Conservation (phyloP, 1,139 yeast genomes). For the Debaryomyces singareniensis region DNA sequence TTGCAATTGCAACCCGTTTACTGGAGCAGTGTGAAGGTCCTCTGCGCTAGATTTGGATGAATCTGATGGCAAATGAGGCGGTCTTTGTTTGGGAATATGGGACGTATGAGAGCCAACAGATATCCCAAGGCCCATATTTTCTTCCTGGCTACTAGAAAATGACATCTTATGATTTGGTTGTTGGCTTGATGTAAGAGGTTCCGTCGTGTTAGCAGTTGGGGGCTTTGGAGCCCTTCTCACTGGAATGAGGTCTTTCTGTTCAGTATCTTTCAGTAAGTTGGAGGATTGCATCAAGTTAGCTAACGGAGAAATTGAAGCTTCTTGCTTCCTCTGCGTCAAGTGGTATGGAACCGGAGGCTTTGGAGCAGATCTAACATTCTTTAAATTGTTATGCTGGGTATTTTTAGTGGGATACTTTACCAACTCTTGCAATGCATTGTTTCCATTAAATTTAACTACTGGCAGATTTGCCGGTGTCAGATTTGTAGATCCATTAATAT, state of each 20-base stretch:
- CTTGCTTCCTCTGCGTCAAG: constrained; percentile 17
- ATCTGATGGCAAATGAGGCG: neutral
- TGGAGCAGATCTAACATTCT: constrained; percentile 39
- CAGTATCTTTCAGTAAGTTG: constrained; percentile 6
- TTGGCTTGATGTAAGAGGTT: constrained; percentile 7
- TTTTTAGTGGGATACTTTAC: constrained; percentile 30
- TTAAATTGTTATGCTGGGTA: constrained; percentile 16
- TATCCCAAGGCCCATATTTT: neutral
- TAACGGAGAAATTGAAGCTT: constrained; percentile 26
- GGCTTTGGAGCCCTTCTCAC: constrained; percentile 54
- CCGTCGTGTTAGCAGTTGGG: constrained; percentile 19
- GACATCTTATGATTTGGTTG: constrained; percentile 2
- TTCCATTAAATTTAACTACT: constrained; percentile 8
- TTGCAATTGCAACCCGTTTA: neutral
- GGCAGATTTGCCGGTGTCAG: constrained; percentile 27
- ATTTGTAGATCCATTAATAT: constrained; percentile 31
- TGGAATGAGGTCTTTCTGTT: constrained; percentile 31
- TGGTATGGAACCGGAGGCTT: constrained; percentile 41
- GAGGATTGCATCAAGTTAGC: constrained; percentile 26
- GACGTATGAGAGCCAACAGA: neutral
- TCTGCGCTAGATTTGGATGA: too few species aligned
- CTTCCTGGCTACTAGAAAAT: too few species aligned
- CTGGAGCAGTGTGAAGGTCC: neutral
- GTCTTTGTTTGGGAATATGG: constrained; percentile 1
- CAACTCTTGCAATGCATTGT: constrained; percentile 31